Evolutionary conservation across 2,329 filamentous ascomycete genomes (phyloP).

Genomic region (Clonostachys solani): DNA sequence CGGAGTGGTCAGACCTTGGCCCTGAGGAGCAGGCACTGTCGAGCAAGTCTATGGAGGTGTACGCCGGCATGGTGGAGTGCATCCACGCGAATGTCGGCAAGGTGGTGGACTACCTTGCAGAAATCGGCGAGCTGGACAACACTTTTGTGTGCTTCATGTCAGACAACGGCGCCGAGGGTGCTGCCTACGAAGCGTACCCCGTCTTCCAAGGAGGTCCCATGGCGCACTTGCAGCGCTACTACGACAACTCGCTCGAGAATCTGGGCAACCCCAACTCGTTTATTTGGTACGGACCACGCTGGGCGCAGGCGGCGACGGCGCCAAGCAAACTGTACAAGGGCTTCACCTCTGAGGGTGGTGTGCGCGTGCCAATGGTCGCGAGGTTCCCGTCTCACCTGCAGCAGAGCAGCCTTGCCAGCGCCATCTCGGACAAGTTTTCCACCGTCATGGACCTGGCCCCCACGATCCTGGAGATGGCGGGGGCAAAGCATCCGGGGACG

Average conservation of each 20-base stretch:
- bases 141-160: conserved; percentile 51
- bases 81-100: conserved; percentile 46
- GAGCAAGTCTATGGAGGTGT: conserved; percentile 28
- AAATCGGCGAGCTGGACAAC: conserved; percentile 44
- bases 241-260: conserved; percentile 45
- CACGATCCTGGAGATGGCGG: conserved; percentile 40
- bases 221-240: conserved; percentile 26
- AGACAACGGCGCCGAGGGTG: conserved; percentile 50
- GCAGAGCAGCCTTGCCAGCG: too few species aligned
- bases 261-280: conserved; percentile 52
- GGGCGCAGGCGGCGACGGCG: conserved; percentile 39
- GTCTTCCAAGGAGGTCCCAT: conserved; percentile 31
- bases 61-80: conserved; percentile 48
- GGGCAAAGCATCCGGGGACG: conserved; percentile 29
- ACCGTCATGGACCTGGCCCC: conserved; percentile 47
- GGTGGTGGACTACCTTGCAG: conserved; percentile 39
- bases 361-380: conserved; percentile 46
- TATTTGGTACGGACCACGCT: conserved; percentile 56
- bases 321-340: conserved; percentile 30
- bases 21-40: conserved; percentile 21
- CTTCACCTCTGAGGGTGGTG: conserved; percentile 41
- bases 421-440: conserved; percentile 10
- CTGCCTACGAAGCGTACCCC: conserved; percentile 52
- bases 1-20: conserved; percentile 40
- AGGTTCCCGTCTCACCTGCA: conserved; percentile 11